Evolutionary conservation across 208 protist genomes (phyloP), one percentile per base, ranked within the genome.

Genomic region (Trypanosoma rangeli): DNA sequence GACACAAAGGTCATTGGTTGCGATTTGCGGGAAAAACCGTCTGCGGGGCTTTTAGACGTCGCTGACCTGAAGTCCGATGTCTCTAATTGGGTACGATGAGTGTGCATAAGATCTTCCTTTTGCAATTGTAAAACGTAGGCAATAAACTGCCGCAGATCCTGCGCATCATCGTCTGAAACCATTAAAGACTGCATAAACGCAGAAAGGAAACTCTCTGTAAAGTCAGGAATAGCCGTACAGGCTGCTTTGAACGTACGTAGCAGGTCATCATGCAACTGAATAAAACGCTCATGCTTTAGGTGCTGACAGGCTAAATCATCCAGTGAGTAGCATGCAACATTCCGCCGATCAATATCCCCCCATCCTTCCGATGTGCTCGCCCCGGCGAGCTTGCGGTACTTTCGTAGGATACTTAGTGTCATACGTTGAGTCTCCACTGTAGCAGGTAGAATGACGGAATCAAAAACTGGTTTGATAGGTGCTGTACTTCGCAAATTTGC

Each of bases 201-300:
- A 3, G 55, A 64, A 8, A 72, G 48, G 60, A 73, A 78, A 37
- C 22, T 55, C 18, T 24, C 37, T 48, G 24, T 55, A 70, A 78
- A 78, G 56, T 72, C 58, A n/a, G 73, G 66, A 64, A 70, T 66
- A 5, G 58, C 22, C 31, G 66, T 54, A 55, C 68, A 70, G 18
- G 58, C 57, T 0, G 52, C 73, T 52, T 65, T 78, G 54, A 78
- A 66, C 5, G 37, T 28, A 37, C 73, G 73, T 26, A 78, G 26
- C 20, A 78, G 44, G 26, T 78, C 73, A 26, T 78, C 67, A 61
- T 78, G 60, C 33, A 78, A 44, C n/a, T 64, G 65, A 48, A 64
- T 61, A 59, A 78, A 68, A 37, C 20, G 4, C 44, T 78, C 73
- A 33, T 68, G 61, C 58, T 72, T 74, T 42, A 78, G 28, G 31